Evolutionary conservation across 257 asterid genomes (phyloP).

Genomic region (Przewalskia tangutica): DNA sequence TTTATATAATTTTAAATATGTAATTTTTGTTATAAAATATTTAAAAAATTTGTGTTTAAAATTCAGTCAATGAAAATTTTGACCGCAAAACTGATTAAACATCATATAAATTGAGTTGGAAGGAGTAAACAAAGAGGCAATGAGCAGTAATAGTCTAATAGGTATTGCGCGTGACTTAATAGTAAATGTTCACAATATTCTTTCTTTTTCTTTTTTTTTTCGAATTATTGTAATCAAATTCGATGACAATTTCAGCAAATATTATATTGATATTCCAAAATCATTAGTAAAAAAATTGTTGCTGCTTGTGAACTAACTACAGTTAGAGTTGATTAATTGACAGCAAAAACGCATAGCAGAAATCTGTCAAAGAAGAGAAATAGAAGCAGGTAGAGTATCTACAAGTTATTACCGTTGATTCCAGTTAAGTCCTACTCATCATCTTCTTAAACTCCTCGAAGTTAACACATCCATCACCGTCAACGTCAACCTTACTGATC

Average conservation of each 20-base stretch:
- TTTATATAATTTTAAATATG: too few species aligned
- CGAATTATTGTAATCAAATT: not conserved
- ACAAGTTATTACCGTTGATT: slow-evolving; percentile 6
- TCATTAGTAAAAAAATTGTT: not conserved
- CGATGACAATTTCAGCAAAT: not conserved
- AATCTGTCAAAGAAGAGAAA: not conserved
- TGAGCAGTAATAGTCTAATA: not conserved
- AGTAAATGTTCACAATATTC: not conserved
- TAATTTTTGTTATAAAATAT: too few species aligned
- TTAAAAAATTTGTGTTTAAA: too few species aligned
- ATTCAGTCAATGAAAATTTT: too few species aligned
- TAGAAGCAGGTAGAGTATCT: not conserved
- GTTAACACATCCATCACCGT: slow-evolving; percentile 85
- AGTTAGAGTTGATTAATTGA: not conserved
- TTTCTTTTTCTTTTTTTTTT: too few species aligned
- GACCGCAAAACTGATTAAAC: too few species aligned
- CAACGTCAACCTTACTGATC: slow-evolving; percentile 72
- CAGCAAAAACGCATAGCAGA: not conserved
- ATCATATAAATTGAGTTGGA: too few species aligned
- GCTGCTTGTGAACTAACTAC: not conserved
- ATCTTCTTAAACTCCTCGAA: slow-evolving; percentile 86
- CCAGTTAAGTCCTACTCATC: slow-evolving; percentile 36
- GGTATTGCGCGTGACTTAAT: not conserved
- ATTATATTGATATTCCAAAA: not conserved
- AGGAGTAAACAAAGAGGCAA: not conserved